A percentile compares a stretch with the other conserved stretches of the same genome.
Conservation (phyloP, 2,329 filamentous ascomycete genomes). For the Pestalotiopsis sp. region DNA sequence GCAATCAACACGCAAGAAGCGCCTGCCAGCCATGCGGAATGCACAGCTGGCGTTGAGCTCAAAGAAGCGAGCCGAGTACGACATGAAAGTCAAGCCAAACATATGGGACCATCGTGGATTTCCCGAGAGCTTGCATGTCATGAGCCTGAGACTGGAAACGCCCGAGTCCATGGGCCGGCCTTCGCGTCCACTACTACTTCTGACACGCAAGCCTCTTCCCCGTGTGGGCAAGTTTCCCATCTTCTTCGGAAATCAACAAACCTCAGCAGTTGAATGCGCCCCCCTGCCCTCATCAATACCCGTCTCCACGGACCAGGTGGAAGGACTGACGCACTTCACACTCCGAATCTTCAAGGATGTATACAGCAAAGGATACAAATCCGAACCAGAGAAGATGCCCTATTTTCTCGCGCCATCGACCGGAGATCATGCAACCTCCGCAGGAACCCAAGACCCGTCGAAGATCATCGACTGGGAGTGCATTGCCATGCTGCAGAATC, state of each 20-base stretch:
- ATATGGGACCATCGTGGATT: constrained; percentile 63
- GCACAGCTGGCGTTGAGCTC: constrained; percentile 79
- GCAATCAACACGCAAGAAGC: constrained; percentile 71
- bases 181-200: constrained; percentile 67
- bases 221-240: constrained; percentile 69
- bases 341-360: constrained; percentile 78
- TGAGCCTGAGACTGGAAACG: constrained; percentile 59
- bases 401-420: constrained; percentile 77
- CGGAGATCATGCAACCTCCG: constrained; percentile 32
- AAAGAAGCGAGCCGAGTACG: constrained; percentile 74
- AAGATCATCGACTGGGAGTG: constrained; percentile 64
- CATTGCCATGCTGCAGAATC: constrained; percentile 43
- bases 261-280: constrained; percentile 58
- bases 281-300: constrained; percentile 46
- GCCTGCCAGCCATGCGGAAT: constrained; percentile 82
- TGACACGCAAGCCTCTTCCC: constrained; percentile 70
- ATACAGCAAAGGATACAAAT: constrained; percentile 84
- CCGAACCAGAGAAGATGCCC: constrained; percentile 64
- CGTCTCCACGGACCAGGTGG: constrained; percentile 46
- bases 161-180: constrained; percentile 58
- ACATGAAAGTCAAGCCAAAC: constrained; percentile 77
- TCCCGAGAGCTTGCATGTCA: constrained; percentile 61
- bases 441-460: constrained; percentile 16
- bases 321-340: constrained; percentile 71
- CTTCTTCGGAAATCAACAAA: constrained; percentile 67